Percentiles rank a stretch among this genome's conserved stretches.
phyloP scores from a whole-genome alignment of 2,329 filamentous ascomycete species.

The Biscogniauxia sp. region DNA sequence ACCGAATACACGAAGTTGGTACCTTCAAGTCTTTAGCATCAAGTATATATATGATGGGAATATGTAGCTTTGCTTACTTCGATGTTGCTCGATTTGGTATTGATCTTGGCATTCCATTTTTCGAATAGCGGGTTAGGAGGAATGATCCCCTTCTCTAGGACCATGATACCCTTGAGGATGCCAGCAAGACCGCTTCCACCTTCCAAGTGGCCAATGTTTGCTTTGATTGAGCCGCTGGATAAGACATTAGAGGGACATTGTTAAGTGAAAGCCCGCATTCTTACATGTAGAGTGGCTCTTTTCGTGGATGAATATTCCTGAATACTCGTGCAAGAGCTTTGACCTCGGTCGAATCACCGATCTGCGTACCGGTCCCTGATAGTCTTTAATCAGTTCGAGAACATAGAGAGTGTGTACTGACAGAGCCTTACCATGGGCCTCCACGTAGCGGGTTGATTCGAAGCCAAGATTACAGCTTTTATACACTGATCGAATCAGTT shows the following conservation, averaged over 20 bases:
- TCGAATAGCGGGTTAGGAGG: slow-evolving; percentile 1
- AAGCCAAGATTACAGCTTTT: slow-evolving; percentile 19
- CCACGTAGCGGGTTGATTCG: slow-evolving; percentile 27
- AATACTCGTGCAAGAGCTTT: neutral
- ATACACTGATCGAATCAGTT: slow-evolving; percentile 30
- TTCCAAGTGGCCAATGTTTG: slow-evolving; percentile 3
- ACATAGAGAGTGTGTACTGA: neutral
- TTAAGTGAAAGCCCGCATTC: too few relatives aligned
- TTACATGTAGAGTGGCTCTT: neutral
- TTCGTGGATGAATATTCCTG: neutral
- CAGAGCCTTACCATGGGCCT: slow-evolving; percentile 35
- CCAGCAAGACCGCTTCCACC: neutral
- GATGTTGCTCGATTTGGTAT: neutral
- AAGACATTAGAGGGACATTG: too few relatives aligned
- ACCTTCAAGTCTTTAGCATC: too few relatives aligned
- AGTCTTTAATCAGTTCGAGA: too few relatives aligned
- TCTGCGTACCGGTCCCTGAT: neutral
- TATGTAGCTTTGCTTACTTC: too few relatives aligned
- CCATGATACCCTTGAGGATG: neutral
- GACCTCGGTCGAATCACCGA: neutral
- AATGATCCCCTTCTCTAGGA: slow-evolving; percentile 5
- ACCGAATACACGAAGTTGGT: neutral
- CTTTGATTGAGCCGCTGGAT: neutral
- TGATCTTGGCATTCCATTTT: slow-evolving; percentile 1
- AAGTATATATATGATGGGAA: too few relatives aligned